phyloP scores from a whole-genome alignment of 1,139 yeast genomes.

The Casaregolazyma suthepensis region DNA sequence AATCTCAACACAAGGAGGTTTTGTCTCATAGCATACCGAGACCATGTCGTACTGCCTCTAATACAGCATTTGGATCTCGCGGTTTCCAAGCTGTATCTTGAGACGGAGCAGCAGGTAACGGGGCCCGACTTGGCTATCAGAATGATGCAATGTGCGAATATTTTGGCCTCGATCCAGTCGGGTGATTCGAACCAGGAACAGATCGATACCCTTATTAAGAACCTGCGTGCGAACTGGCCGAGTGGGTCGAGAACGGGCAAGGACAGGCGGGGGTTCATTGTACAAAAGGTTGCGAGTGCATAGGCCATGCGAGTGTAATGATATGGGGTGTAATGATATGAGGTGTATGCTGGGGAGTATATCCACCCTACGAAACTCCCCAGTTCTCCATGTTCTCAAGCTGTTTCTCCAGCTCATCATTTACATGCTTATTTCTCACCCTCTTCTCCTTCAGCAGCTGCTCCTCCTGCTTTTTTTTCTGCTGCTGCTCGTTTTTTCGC shows the following conservation, averaged over 20 bases:
- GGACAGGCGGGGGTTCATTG: conserved; percentile 29
- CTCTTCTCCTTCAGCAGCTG: conserved; percentile 18
- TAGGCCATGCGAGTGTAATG: neutral
- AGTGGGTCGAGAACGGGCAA: conserved; percentile 28
- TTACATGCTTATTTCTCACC: conserved; percentile 39
- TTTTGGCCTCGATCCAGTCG: conserved; percentile 45
- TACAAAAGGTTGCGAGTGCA: conserved; percentile 2
- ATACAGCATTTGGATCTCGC: conserved; percentile 39
- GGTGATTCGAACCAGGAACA: conserved; percentile 47
- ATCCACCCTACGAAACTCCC: conserved; percentile 28
- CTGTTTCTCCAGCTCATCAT: conserved; percentile 50
- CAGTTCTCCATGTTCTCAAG: conserved; percentile 54
- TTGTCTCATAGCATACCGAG: conserved; percentile 33
- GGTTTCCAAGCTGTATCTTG: conserved; percentile 1
- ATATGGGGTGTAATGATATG: too few species aligned
- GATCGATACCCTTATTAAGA: conserved; percentile 40
- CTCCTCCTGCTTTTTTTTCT: conserved; percentile 36
- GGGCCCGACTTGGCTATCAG: conserved; percentile 33
- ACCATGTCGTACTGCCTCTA: conserved; percentile 32
- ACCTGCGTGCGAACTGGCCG: conserved; percentile 27
- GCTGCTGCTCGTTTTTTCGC: conserved; percentile 40
- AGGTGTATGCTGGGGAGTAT: too few species aligned
- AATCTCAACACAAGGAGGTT: conserved; percentile 30
- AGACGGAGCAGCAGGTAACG: conserved; percentile 3
- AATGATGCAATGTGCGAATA: conserved; percentile 52